Evolutionary conservation across 805 yeast genomes (phyloP).

Genomic region (Ogataea pini): DNA sequence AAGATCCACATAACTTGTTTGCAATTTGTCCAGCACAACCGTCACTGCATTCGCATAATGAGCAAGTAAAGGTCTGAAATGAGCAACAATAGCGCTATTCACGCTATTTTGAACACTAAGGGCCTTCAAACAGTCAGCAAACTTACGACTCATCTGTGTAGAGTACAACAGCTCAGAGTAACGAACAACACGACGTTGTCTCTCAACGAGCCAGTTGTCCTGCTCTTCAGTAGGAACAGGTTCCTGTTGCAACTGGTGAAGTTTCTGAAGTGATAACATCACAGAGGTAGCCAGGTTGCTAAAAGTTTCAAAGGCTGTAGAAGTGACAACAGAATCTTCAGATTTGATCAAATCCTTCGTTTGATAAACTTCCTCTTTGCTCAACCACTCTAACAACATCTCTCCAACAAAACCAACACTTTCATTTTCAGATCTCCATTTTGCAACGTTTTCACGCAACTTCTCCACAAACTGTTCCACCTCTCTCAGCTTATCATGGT

Average conservation of each 20-base stretch:
- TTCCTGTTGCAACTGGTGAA: conserved; percentile 39
- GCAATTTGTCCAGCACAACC: conserved; percentile 44
- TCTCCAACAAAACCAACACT: conserved; percentile 37
- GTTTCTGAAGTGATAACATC: conserved; percentile 67
- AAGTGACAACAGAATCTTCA: neutral
- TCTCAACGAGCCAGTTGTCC: conserved; percentile 65
- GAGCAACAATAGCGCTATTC: conserved; percentile 50
- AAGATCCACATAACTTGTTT: conserved; percentile 50
- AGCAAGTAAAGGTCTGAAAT: conserved; percentile 62
- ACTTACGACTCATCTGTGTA: conserved; percentile 17
- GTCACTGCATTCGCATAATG: conserved; percentile 56
- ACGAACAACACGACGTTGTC: conserved; percentile 47
- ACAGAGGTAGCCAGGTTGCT: conserved; percentile 58
- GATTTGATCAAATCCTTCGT: neutral
- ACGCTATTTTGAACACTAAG: conserved; percentile 42
- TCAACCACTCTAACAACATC: conserved; percentile 9
- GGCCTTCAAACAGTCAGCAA: conserved; percentile 32
- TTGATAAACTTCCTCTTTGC: too few species aligned
- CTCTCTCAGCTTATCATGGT: conserved; percentile 18
- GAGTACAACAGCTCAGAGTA: conserved; percentile 41
- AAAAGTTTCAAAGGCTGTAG: conserved; percentile 47
- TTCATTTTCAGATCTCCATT: conserved; percentile 38
- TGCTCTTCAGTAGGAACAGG: conserved; percentile 44
- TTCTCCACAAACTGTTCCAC: conserved; percentile 27
- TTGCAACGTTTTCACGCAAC: conserved; percentile 31